A percentile compares a stretch with the other conserved stretches of the same genome.
Conservation (phyloP, 2,329 filamentous ascomycete genomes). For the Pseudomassariella vexata region DNA sequence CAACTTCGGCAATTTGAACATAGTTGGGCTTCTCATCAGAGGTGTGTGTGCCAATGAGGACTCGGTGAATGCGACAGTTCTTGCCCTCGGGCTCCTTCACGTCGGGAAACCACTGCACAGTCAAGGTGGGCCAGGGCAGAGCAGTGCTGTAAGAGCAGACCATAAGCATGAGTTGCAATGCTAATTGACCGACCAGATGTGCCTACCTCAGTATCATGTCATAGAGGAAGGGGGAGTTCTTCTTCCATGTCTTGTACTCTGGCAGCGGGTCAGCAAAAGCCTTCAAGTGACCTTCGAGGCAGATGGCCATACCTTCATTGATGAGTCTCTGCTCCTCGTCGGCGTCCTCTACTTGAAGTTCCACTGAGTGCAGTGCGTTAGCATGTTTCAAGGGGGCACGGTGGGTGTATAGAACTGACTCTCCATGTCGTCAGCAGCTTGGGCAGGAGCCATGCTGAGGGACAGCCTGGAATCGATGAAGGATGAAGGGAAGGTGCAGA, state of each 20-base stretch:
- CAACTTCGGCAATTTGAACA: conserved; percentile 88
- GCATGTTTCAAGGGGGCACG: neutral
- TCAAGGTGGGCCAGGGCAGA: conserved; percentile 94
- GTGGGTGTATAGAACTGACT: conserved; percentile 27
- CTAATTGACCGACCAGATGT: no score
- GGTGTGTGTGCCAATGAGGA: conserved; percentile 92
- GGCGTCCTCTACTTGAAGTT: conserved; percentile 55
- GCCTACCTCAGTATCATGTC: conserved; percentile 83
- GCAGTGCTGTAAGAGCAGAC: conserved; percentile 54
- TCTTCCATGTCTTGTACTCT: conserved; percentile 99
- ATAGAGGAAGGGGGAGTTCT: conserved; percentile 97
- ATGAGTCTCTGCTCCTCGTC: conserved; percentile 78
- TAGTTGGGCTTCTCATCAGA: conserved; percentile 82
- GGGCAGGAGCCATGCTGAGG: conserved; percentile 39
- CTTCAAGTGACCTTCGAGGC: no score
- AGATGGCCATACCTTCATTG: no score
- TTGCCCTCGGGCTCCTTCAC: conserved; percentile 83
- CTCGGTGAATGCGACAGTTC: conserved; percentile 79
- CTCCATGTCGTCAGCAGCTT: conserved; percentile 44
- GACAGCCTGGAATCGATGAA: conserved; percentile 1
- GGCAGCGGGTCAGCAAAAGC: no score
- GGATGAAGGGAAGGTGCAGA: conserved; percentile 1
- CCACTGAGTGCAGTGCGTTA: conserved; percentile 28
- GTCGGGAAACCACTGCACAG: conserved; percentile 97
- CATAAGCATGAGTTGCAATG: neutral